These are phyloP conservation scores for Corylus heterophylla DNA, from an alignment of 306 rosid genomes.

Conservation along the genomic window DNA sequence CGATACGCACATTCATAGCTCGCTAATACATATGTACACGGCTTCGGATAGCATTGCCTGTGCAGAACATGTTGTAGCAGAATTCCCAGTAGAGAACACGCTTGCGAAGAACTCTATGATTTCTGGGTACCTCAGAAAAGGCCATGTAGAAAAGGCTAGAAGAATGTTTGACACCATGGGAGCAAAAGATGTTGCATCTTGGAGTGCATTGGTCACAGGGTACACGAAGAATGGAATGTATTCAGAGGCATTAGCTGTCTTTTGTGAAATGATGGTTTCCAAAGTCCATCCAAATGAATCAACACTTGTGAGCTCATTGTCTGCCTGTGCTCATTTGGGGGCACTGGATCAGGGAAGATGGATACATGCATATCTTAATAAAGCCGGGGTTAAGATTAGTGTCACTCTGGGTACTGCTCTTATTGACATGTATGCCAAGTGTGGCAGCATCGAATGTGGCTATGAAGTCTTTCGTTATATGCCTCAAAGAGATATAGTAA, in stretches of 20 bases:
- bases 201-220: conserved; percentile 54
- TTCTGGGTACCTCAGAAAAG: conserved; percentile 45
- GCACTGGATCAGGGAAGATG: conserved; percentile 44
- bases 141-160: conserved; percentile 39
- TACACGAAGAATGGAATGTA: conserved; percentile 36
- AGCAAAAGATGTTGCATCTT: conserved; percentile 48
- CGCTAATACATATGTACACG: conserved; percentile 45
- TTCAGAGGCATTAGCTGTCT: conserved; percentile 33
- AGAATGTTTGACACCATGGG: conserved; percentile 34
- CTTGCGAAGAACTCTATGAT: conserved; percentile 40
- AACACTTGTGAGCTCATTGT: conserved; percentile 46
- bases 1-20: conserved; percentile 41
- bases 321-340: conserved; percentile 50
- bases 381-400: conserved; percentile 23
- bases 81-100: conserved; percentile 30
- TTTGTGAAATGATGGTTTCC: conserved; percentile 35
- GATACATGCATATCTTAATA: conserved; percentile 34
- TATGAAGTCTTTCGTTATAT: conserved; percentile 33
- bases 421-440: conserved; percentile 56
- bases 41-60: conserved; percentile 27
- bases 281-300: conserved; percentile 42
- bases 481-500: conserved; percentile 36
- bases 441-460: conserved; percentile 43
- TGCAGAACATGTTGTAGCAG: conserved; percentile 42
- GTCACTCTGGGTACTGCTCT: conserved; percentile 42